Conservation (phyloP, 306 rosid species). For the Prunus davidiana region DNA sequence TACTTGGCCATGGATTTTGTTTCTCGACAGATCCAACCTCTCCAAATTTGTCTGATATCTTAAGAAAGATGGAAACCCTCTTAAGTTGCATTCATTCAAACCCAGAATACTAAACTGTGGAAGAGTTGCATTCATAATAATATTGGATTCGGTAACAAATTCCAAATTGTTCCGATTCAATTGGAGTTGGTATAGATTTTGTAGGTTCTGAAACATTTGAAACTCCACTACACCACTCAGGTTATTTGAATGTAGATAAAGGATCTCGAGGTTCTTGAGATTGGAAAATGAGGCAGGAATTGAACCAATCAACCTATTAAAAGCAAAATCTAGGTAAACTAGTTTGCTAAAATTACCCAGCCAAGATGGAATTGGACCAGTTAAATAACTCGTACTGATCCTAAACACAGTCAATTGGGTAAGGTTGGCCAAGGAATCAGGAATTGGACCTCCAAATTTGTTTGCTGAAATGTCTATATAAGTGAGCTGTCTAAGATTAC, state of each 20-base stretch:
- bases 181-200: too few relatives aligned
- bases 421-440: too few relatives aligned
- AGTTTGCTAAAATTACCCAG: too few relatives aligned
- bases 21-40: fast-evolving
- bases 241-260: too few relatives aligned
- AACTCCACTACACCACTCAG: too few relatives aligned
- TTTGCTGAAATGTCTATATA: slow-evolving; percentile 1
- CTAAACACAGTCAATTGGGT: too few relatives aligned
- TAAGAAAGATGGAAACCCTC: background rate
- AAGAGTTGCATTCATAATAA: background rate
- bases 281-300: background rate
- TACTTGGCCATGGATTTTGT: background rate
- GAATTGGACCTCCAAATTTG: background rate
- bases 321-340: too few relatives aligned
- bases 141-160: background rate
- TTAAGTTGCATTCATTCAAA: background rate
- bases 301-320: background rate
- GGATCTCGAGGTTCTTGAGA: background rate
- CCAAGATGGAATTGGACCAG: too few relatives aligned
- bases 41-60: background rate
- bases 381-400: too few relatives aligned
- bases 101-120: fast-evolving
- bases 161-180: too few relatives aligned
- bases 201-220: too few relatives aligned
- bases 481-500: slow-evolving; percentile 11